Conservation (phyloP, 371 early-diverging fungal genomes). For the Mortierella sp. region DNA sequence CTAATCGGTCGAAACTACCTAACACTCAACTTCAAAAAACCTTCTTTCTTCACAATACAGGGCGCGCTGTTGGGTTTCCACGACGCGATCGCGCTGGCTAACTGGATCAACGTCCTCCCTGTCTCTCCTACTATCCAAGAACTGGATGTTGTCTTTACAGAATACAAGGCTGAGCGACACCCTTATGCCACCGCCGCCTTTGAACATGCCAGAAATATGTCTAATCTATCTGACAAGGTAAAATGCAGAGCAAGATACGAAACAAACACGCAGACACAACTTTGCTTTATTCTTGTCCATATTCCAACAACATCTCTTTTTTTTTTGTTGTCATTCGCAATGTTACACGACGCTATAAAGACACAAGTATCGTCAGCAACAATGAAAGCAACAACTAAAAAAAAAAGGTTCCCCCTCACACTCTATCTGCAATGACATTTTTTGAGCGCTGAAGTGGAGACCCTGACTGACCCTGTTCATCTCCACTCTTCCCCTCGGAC, state of each 20-base stretch:
- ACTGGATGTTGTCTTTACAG: constrained; percentile 24
- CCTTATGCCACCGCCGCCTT: constrained; percentile 14
- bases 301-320: not conserved
- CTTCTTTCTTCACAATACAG: not conserved
- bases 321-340: not conserved
- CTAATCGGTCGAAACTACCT: not conserved
- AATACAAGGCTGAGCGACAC: constrained; percentile 30
- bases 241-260: not conserved
- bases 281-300: not conserved
- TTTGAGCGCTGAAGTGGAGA: not conserved
- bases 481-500: too few relatives aligned
- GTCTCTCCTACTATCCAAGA: constrained; percentile 11
- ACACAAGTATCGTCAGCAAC: too few relatives aligned
- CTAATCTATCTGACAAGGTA: constrained; percentile 16
- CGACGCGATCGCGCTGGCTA: constrained; percentile 36
- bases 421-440: not conserved
- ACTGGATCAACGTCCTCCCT: constrained; percentile 30
- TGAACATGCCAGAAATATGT: constrained; percentile 1
- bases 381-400: not conserved
- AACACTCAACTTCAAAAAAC: not conserved
- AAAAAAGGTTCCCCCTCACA: not conserved
- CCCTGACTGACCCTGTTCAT: not conserved
- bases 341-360: not conserved
- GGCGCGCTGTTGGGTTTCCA: constrained; percentile 31
- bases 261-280: not conserved